These are phyloP conservation scores for Trichoderma guizhouense DNA, from an alignment of 2,329 filamentous ascomycete species.

Conservation along the genomic window DNA sequence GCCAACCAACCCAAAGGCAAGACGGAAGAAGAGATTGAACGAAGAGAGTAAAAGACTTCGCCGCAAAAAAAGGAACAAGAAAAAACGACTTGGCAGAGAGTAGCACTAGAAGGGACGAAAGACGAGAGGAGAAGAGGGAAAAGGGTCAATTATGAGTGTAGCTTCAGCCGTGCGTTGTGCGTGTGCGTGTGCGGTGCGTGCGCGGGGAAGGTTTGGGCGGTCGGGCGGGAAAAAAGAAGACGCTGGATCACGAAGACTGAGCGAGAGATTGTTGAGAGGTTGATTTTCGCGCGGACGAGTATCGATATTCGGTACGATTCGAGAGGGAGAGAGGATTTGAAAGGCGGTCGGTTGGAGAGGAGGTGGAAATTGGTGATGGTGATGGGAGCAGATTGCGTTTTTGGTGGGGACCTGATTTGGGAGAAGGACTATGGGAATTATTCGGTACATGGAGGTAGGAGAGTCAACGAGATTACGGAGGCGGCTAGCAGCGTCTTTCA, in stretches of 20 bases:
- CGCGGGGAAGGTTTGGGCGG: constrained; percentile 1
- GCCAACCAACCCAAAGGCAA: background rate
- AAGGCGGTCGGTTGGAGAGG: constrained; percentile 10
- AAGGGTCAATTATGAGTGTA: background rate
- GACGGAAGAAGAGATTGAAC: background rate
- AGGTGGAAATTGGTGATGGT: constrained; percentile 11
- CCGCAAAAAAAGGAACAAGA: background rate
- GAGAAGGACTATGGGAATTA: background rate
- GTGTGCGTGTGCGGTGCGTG: background rate
- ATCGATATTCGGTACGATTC: background rate
- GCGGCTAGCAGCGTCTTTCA: constrained; percentile 1
- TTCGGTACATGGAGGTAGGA: background rate
- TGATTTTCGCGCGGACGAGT: background rate
- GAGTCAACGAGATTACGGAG: background rate
- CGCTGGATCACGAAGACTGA: background rate
- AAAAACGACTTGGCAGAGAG: background rate
- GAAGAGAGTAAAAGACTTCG: background rate
- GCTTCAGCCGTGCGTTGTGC: constrained; percentile 4
- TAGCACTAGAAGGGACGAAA: background rate
- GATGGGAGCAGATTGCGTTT: constrained; percentile 12
- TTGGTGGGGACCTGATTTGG: constrained; percentile 6
- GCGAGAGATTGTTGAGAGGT: background rate
- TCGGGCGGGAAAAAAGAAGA: constrained; percentile 9
- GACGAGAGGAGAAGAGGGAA: background rate
- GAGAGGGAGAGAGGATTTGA: background rate